A percentile compares a stretch with the other conserved stretches of the same genome.
Conservation (phyloP, 2,329 filamentous ascomycete species). For the Lecanicillium sp. region DNA sequence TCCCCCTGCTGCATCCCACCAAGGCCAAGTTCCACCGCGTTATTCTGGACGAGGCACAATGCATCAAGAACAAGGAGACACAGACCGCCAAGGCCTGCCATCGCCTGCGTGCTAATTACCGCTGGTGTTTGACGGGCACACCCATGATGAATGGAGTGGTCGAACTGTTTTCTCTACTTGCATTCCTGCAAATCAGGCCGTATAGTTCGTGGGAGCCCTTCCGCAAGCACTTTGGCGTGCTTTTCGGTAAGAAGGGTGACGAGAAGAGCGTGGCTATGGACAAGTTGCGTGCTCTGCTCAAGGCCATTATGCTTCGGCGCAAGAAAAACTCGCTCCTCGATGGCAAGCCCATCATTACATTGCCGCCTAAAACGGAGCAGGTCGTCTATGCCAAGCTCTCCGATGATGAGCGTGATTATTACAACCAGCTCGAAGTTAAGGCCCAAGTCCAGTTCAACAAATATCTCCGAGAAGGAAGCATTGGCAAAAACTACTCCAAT, state of each 20-base stretch:
- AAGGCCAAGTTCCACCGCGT: constrained; percentile 66
- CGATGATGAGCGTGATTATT: constrained; percentile 68
- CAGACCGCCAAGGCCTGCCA: constrained; percentile 66
- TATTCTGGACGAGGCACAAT: constrained; percentile 83
- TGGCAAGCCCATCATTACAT: constrained; percentile 70
- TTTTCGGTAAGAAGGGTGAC: constrained; percentile 35
- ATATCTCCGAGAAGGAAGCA: constrained; percentile 61
- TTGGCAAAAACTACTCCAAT: constrained; percentile 67
- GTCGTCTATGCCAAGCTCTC: constrained; percentile 69
- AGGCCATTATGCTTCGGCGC: constrained; percentile 74
- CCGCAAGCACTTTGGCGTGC: constrained; percentile 38
- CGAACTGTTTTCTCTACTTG: constrained; percentile 72
- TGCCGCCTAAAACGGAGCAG: constrained; percentile 71
- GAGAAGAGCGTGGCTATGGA: constrained; percentile 60
- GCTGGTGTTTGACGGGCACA: constrained; percentile 78
- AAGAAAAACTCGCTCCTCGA: constrained; percentile 76
- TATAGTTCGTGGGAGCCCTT: constrained; percentile 64
- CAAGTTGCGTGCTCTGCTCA: constrained; percentile 67
- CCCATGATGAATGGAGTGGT: constrained; percentile 82
- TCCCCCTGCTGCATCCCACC: constrained; percentile 55
- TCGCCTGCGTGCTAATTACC: constrained; percentile 58
- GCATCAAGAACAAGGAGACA: constrained; percentile 71
- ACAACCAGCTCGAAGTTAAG: constrained; percentile 64
- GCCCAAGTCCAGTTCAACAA: constrained; percentile 69
- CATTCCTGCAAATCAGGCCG: constrained; percentile 70